phyloP scores from a whole-genome alignment of 352 stramenopile genomes.

The Pythium oligandrum region DNA sequence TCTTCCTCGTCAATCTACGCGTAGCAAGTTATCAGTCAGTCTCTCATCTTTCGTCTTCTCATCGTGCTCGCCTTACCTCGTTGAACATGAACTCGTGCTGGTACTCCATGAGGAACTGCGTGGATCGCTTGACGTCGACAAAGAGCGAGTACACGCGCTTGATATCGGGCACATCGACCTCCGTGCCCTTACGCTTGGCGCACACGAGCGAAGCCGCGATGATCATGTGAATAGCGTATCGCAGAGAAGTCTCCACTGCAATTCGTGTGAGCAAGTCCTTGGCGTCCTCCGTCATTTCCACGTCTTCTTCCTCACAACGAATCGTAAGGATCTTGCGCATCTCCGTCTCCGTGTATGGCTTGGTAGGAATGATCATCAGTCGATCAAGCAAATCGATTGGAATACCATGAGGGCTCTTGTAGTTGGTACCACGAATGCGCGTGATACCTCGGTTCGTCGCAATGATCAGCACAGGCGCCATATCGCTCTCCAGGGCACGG shows the following conservation, averaged over 20 bases:
- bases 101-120: conserved; percentile 99
- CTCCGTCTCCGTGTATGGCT: conserved; percentile 94
- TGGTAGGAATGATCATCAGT: conserved; percentile 98
- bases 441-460: conserved; percentile 99
- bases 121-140: conserved; percentile 97
- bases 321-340: conserved; percentile 97
- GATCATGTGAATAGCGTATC: conserved; percentile 99
- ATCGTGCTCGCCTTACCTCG: conserved; percentile 52
- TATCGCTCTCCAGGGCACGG: conserved; percentile 95
- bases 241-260: conserved; percentile 96
- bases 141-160: conserved; percentile 97
- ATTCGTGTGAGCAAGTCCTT: conserved; percentile 98
- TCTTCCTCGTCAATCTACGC: conserved; percentile 33
- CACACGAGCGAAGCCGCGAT: conserved; percentile 96
- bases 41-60: not conserved
- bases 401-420: conserved; percentile 98
- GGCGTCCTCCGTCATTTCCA: conserved; percentile 96
- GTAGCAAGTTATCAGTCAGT: not conserved
- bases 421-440: conserved; percentile 98
- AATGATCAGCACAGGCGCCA: conserved; percentile 98
- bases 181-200: conserved; percentile 89
- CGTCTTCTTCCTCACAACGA: conserved; percentile 97
- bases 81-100: conserved; percentile 99
- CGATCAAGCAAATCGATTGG: conserved; percentile 98
- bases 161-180: conserved; percentile 89